Base-by-base conservation (phyloP, 2,329 filamentous ascomycete genomes). In the Cordyceps cicadae region DNA sequence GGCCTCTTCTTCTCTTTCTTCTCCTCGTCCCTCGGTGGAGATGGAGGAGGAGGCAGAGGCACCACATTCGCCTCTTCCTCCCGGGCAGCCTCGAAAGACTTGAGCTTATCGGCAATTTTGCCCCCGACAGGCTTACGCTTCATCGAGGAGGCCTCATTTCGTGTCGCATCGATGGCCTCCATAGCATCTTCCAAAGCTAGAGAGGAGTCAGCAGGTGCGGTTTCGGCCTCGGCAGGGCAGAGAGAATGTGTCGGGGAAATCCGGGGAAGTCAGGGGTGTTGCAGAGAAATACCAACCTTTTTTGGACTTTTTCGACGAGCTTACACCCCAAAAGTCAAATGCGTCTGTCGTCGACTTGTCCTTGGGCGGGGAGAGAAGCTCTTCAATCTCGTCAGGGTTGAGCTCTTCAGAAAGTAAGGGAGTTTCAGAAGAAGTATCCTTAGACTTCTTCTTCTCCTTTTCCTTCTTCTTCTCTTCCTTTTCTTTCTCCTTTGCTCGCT, bases 281-380 rank as follows among this genome's bases (percentile, higher is more conserved):
- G 54, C 9, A 49, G 39, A 54, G 51, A 29, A 45, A n/a, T 29
- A 70, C 68, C 66, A 67, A 75, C 74, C 75, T 72, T 77, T 77
- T 67, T 75, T 76, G 56, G 69, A 62, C 64, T 78, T 81, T 68
- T 79, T 82, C 61, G 74, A 69, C 21, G 66, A 64, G 53, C 76
- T 74, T 62, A 72, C 56, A 6, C 82, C 80, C 83, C 82, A 86
- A 73, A 85, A 84, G 66, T 78, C 78, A 70, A 85, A 86, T 0
- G 79, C 70, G 61, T 79, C 75, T 48, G 67, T 67, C 60, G 74
- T 71, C 50, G 66, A 66, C 59, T 70, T 70, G 52, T 70, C 67
- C 48, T 68, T 66, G 7, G 67, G 66, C 7, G 71, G 67, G 6
- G 57, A 60, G 39, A 79, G 68, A 19, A 79, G 69, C 64, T 77